Evolutionary conservation across 495 filamentous ascomycete species (phyloP).

Genomic region (Physcia stellaris): DNA sequence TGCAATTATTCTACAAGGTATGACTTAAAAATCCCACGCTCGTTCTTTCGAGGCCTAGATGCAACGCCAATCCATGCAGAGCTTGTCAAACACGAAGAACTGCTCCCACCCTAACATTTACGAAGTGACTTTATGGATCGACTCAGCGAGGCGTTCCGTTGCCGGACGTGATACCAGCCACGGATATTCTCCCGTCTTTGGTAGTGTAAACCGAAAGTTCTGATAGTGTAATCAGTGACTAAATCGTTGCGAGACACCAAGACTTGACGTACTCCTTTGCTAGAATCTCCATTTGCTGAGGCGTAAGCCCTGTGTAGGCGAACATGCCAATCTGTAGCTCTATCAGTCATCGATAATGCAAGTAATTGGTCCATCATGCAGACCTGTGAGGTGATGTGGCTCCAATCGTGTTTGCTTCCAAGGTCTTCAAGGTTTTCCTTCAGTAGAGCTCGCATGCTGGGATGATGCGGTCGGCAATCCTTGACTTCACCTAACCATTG

Average conservation of each 20-base stretch:
- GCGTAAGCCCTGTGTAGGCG: slow-evolving; percentile 86
- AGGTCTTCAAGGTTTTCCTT: slow-evolving; percentile 88
- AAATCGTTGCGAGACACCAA: too few species aligned
- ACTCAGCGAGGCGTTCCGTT: slow-evolving; percentile 90
- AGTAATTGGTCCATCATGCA: too few species aligned
- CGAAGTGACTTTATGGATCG: slow-evolving; percentile 94
- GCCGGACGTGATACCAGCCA: slow-evolving; percentile 84
- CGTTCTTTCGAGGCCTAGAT: too few species aligned
- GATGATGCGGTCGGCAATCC: slow-evolving; percentile 97
- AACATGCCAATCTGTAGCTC: slow-evolving; percentile 93
- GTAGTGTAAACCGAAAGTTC: slow-evolving; percentile 98
- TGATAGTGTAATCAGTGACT: too few species aligned
- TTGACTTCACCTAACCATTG: slow-evolving; percentile 97
- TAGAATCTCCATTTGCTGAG: slow-evolving; percentile 83
- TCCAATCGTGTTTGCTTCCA: slow-evolving; percentile 93
- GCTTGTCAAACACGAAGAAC: too few species aligned
- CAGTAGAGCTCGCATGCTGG: slow-evolving; percentile 86
- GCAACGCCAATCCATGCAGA: too few species aligned
- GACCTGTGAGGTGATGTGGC: slow-evolving; percentile 87
- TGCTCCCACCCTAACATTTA: too few species aligned
- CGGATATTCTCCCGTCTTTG: slow-evolving; percentile 92
- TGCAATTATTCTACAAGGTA: too few species aligned
- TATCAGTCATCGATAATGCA: too few species aligned
- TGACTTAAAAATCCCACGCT: too few species aligned
- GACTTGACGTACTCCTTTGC: slow-evolving; percentile 93